phyloP scores from a whole-genome alignment of 257 asterid genomes.

The Ophiorrhiza pumila region DNA sequence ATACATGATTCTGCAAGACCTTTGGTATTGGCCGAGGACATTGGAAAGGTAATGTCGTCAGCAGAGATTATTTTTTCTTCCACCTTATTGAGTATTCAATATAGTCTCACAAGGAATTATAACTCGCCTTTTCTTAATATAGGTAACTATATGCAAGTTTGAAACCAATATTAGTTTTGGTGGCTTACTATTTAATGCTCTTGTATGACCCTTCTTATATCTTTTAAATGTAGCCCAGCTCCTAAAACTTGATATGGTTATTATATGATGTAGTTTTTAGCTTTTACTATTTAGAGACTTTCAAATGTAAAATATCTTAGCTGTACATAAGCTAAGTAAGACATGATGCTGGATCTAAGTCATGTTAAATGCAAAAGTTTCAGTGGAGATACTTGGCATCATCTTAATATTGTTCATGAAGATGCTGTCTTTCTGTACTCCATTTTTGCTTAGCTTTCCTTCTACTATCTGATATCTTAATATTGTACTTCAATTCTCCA shows the following conservation, averaged over 20 bases:
- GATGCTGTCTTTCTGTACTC: neutral
- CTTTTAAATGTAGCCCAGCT: neutral
- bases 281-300: neutral
- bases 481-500: neutral
- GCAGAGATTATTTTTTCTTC: neutral
- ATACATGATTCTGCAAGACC: slow-evolving; percentile 99
- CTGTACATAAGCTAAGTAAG: neutral
- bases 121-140: neutral
- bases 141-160: neutral
- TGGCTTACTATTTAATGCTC: neutral
- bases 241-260: neutral
- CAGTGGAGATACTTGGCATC: neutral
- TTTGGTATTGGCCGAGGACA: slow-evolving; percentile 61
- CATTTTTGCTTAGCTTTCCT: neutral
- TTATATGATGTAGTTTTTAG: neutral
- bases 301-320: neutral
- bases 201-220: too few relatives aligned
- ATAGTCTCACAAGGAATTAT: neutral
- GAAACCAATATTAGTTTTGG: neutral
- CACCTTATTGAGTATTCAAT: neutral
- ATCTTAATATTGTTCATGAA: neutral
- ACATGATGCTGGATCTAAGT: neutral
- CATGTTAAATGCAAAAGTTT: neutral
- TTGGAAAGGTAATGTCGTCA: slow-evolving; percentile 55
- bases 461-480: neutral